Conservation (phyloP, 208 protist genomes). For the Acanthamoeba culbertsoni region DNA sequence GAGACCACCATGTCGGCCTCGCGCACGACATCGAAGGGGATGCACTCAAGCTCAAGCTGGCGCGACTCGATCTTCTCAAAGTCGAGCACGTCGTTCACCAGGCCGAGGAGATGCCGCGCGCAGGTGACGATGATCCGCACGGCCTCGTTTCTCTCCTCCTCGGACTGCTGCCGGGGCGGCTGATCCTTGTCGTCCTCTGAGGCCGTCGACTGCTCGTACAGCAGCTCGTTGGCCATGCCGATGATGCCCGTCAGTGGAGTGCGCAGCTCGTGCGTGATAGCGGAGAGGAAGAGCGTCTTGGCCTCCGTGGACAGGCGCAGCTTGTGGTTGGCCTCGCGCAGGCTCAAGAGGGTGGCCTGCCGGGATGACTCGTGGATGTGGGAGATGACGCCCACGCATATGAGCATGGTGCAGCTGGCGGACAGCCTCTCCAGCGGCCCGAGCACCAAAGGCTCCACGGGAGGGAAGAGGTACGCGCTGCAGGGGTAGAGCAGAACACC, state of each 20-base stretch:
- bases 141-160: background rate
- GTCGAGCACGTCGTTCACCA: constrained; percentile 53
- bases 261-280: constrained; percentile 37
- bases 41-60: constrained; percentile 19
- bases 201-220: background rate
- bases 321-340: constrained; percentile 34
- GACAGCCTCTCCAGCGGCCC: background rate
- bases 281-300: constrained; percentile 50
- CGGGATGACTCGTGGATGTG: background rate
- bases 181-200: background rate
- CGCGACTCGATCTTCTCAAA: constrained; percentile 38
- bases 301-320: background rate
- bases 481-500: background rate
- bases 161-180: background rate
- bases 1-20: background rate
- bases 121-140: constrained; percentile 15
- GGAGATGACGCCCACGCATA: background rate
- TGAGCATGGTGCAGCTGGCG: background rate
- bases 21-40: background rate
- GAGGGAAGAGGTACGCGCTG: background rate
- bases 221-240: constrained; percentile 34
- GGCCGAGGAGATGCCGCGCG: background rate
- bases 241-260: constrained; percentile 40
- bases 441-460: background rate
- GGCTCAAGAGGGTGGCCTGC: background rate